These are phyloP conservation scores for Pseudophaeomoniella oleicola DNA, from an alignment of 2,329 filamentous ascomycete species.

Conservation along the genomic window DNA sequence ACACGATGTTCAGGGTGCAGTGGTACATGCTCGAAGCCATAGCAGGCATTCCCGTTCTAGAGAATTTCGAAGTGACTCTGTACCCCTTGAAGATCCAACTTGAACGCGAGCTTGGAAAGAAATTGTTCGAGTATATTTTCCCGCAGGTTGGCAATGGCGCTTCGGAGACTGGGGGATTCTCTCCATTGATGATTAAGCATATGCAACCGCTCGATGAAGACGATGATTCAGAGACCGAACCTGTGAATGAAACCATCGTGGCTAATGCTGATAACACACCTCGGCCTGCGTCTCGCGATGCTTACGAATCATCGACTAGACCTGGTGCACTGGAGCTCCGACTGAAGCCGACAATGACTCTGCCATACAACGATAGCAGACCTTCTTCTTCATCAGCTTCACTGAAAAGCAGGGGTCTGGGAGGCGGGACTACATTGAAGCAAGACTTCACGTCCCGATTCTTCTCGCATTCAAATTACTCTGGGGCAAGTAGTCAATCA, in stretches of 20 bases:
- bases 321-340: constrained; percentile 68
- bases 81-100: constrained; percentile 86
- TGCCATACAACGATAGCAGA: constrained; percentile 13
- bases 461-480: background rate
- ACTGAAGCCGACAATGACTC: constrained; percentile 63
- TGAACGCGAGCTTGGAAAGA: constrained; percentile 82
- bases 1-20: constrained; percentile 72
- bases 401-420: constrained; percentile 5
- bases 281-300: constrained; percentile 21
- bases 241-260: constrained; percentile 21
- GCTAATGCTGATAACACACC: constrained; percentile 14
- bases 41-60: constrained; percentile 91
- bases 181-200: constrained; percentile 36
- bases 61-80: constrained; percentile 88
- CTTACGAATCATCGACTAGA: constrained; percentile 43
- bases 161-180: constrained; percentile 33
- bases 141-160: constrained; percentile 55
- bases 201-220: constrained; percentile 34
- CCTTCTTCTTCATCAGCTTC: constrained; percentile 4
- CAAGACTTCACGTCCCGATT: background rate
- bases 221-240: constrained; percentile 31
- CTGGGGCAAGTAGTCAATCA: background rate
- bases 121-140: constrained; percentile 94
- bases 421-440: background rate
- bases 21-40: constrained; percentile 99